Evolutionary conservation across 192 early-diverging fungal genomes (phyloP).

Genomic region (Geranomyces michiganensis): DNA sequence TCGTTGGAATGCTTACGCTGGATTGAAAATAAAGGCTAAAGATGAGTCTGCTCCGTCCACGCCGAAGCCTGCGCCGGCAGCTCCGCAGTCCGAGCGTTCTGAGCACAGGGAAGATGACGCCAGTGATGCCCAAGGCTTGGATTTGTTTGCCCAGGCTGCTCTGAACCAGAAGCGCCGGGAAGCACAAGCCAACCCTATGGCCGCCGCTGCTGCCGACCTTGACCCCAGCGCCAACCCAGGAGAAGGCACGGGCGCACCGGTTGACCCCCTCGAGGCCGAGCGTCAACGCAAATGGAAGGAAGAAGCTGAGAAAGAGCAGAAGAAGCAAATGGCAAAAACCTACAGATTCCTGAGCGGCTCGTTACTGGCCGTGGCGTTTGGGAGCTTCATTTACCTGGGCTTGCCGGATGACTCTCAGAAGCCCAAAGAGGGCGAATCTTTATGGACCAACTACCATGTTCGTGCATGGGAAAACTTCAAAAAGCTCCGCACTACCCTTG

Average conservation of each 20-base stretch:
- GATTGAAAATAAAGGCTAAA: no score
- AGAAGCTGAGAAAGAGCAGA: constrained; percentile 40
- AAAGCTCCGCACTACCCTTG: constrained; percentile 15
- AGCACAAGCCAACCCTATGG: constrained; percentile 28
- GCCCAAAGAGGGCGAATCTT: constrained; percentile 22
- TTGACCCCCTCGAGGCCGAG: constrained; percentile 44
- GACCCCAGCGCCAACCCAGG: not conserved
- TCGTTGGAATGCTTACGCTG: no score
- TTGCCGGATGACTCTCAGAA: constrained; percentile 39
- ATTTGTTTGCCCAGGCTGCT: constrained; percentile 45
- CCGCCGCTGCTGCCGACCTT: not conserved
- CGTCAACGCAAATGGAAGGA: constrained; percentile 39
- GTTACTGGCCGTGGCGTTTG: not conserved
- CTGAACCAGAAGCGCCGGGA: constrained; percentile 38
- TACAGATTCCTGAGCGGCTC: constrained; percentile 13
- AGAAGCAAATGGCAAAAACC: constrained; percentile 36
- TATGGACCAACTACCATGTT: constrained; percentile 39
- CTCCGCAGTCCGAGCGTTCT: not conserved
- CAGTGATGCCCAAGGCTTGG: constrained; percentile 39
- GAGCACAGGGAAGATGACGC: constrained; percentile 6
- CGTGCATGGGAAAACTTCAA: constrained; percentile 41
- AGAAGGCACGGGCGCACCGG: constrained; percentile 13
- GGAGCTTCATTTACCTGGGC: constrained; percentile 40
- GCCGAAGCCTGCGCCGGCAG: no score
- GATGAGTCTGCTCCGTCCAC: no score